A percentile compares a stretch with the other conserved stretches of the same genome.
These are phyloP conservation scores for Tuber brumale DNA, from an alignment of 495 filamentous ascomycete species.

Conservation along the genomic window DNA sequence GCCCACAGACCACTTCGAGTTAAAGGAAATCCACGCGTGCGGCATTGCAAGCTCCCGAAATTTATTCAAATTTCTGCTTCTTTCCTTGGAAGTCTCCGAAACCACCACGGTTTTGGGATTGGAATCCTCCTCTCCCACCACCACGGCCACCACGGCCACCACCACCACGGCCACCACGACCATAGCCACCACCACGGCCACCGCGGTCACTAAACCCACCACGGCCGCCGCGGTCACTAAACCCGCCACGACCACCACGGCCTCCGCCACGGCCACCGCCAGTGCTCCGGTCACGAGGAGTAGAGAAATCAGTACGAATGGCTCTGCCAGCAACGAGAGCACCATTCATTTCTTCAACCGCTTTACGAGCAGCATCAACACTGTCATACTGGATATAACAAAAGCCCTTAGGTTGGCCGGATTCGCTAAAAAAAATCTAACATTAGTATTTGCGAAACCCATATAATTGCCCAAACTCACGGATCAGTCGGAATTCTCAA, in stretches of 20 bases:
- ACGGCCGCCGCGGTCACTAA: slow-evolving; percentile 45
- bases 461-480: slow-evolving; percentile 45
- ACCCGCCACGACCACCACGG: slow-evolving; percentile 51
- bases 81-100: slow-evolving; percentile 84
- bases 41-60: background rate
- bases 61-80: slow-evolving; percentile 77
- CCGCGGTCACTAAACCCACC: slow-evolving; percentile 34
- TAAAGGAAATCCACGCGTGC: background rate
- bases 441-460: slow-evolving; percentile 42
- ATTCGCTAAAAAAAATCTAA: slow-evolving; percentile 52
- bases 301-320: slow-evolving; percentile 83
- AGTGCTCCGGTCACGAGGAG: slow-evolving; percentile 61
- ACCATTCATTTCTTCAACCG: slow-evolving; percentile 68
- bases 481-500: slow-evolving; percentile 84
- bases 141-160: slow-evolving; percentile 41
- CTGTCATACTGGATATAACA: slow-evolving; percentile 82
- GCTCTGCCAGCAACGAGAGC: slow-evolving; percentile 68
- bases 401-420: slow-evolving; percentile 86
- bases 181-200: slow-evolving; percentile 45
- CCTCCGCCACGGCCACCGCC: slow-evolving; percentile 48
- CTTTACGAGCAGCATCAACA: slow-evolving; percentile 76
- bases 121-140: slow-evolving; percentile 40
- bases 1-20: background rate
- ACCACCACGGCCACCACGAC: slow-evolving; percentile 49
- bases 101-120: slow-evolving; percentile 60